Conservation (phyloP, 2,329 filamentous ascomycete genomes). For the Fusarium pseudonygamai region DNA sequence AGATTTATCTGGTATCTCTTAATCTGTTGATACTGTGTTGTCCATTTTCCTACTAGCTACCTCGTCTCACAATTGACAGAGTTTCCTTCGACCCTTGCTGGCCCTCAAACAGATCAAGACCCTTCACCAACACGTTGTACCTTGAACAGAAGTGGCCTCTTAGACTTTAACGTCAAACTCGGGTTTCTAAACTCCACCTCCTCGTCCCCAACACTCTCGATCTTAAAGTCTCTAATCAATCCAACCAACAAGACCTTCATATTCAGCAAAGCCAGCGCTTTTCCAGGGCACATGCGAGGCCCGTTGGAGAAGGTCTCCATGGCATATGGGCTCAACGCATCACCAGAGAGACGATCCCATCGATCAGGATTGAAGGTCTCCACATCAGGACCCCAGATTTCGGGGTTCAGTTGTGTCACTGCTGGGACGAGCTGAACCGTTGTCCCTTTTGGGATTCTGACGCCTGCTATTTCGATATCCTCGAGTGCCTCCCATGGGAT, state of each 20-base stretch:
- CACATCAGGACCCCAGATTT: slow-evolving; percentile 11
- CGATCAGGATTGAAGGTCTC: not conserved
- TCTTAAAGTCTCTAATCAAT: slow-evolving; percentile 4
- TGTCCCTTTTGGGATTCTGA: slow-evolving; percentile 13
- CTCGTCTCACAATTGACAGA: rapidly evolving
- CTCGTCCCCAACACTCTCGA: not conserved
- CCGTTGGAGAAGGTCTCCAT: slow-evolving; percentile 17
- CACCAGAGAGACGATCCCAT: not conserved
- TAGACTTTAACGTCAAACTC: slow-evolving; percentile 6
- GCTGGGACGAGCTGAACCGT: slow-evolving; percentile 15
- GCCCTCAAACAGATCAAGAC: rapidly evolving
- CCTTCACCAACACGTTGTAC: not conserved
- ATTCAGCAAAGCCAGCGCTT: slow-evolving; percentile 14
- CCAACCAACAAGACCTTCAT: slow-evolving; percentile 13
- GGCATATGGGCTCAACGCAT: not conserved
- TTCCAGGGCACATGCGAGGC: slow-evolving; percentile 23
- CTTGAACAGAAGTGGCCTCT: not conserved
- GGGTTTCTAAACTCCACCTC: slow-evolving; percentile 10
- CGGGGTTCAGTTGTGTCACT: slow-evolving; percentile 14
- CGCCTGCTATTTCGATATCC: not conserved
- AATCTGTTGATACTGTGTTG: rapidly evolving
- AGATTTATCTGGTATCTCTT: not conserved
- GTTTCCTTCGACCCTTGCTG: rapidly evolving
- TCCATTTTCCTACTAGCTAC: not conserved
- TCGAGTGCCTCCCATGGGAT: slow-evolving; percentile 18